Conservation (phyloP, 345 rosid genomes). For the Gossypium raimondii region DNA sequence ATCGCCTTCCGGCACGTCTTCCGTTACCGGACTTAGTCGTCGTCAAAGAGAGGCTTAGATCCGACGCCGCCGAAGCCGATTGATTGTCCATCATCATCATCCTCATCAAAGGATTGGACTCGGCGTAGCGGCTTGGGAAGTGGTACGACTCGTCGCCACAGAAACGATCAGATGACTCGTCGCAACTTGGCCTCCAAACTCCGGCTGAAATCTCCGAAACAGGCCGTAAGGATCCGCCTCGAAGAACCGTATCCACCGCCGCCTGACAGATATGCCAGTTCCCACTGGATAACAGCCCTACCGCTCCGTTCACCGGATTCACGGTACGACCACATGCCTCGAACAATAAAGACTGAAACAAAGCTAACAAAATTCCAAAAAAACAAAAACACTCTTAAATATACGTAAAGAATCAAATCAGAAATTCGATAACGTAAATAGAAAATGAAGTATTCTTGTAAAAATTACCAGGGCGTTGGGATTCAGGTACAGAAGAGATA, state of each 20-base stretch:
- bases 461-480: slow-evolving; percentile 46
- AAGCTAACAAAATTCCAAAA: slow-evolving; percentile 25
- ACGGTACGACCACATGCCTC: slow-evolving; percentile 69
- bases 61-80: slow-evolving; percentile 11
- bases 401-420: background rate
- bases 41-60: slow-evolving; percentile 24
- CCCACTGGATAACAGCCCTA: slow-evolving; percentile 53
- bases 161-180: slow-evolving; percentile 31
- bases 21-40: slow-evolving; percentile 18
- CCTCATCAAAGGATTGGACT: slow-evolving; percentile 21
- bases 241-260: slow-evolving; percentile 48
- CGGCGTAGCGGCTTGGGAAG: slow-evolving; percentile 11
- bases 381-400: background rate
- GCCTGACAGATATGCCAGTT: slow-evolving; percentile 55
- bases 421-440: background rate
- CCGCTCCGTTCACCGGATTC: slow-evolving; percentile 58
- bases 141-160: slow-evolving; percentile 11
- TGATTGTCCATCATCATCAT: slow-evolving; percentile 22
- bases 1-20: slow-evolving; percentile 22
- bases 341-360: slow-evolving; percentile 53
- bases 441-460: background rate
- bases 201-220: slow-evolving; percentile 24
- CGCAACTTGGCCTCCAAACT: slow-evolving; percentile 16
- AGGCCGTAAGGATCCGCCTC: slow-evolving; percentile 41
- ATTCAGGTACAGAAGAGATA: slow-evolving; percentile 50